Evolutionary conservation across 2,329 filamentous ascomycete genomes (phyloP).

Genomic region (Metarhizium album): DNA sequence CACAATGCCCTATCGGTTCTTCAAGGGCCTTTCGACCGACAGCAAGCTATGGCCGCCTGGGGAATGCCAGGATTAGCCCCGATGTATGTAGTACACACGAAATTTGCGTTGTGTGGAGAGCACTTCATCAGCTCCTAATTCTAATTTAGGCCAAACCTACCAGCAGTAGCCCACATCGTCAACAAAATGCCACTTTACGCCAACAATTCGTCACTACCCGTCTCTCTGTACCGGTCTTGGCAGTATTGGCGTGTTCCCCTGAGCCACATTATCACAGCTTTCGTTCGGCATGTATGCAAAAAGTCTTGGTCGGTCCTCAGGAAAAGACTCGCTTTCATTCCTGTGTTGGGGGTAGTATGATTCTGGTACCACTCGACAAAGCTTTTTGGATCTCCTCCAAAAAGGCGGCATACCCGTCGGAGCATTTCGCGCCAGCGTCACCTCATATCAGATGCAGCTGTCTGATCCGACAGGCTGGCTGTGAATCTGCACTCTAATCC

Average conservation of each 20-base stretch:
- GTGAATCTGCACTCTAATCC: conserved; percentile 2
- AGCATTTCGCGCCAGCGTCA: background rate
- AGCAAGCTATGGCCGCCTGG: too few species aligned
- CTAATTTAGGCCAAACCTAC: background rate
- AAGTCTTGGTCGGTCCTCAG: background rate
- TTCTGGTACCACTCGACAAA: background rate
- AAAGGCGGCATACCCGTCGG: background rate
- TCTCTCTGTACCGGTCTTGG: background rate
- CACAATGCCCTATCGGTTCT: too few species aligned
- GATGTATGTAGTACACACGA: too few species aligned
- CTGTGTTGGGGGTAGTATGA: background rate
- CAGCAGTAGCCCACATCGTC: background rate
- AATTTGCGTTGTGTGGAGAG: too few species aligned
- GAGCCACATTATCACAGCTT: background rate
- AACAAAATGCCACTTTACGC: background rate
- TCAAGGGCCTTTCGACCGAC: too few species aligned
- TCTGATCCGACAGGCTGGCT: conserved; percentile 3
- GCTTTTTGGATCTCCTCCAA: background rate
- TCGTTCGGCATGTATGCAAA: background rate
- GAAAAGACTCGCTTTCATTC: background rate
- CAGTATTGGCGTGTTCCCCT: background rate
- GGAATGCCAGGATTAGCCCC: too few species aligned
- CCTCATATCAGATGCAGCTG: background rate
- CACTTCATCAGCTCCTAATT: background rate
- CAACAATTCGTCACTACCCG: background rate